phyloP scores from a whole-genome alignment of 495 filamentous ascomycete species.

The Aspergillus avenaceus region DNA sequence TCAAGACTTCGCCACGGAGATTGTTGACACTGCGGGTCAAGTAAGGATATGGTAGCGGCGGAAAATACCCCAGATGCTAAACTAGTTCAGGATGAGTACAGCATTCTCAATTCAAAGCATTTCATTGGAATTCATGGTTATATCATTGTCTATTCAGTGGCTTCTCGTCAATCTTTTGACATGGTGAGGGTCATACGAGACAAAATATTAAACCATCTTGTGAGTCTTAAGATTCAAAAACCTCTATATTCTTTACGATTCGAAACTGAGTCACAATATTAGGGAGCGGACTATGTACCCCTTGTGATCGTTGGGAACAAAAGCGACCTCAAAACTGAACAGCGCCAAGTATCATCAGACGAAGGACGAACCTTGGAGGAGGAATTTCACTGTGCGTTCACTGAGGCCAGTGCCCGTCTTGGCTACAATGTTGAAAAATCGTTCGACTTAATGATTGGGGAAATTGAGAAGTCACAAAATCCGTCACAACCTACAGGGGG shows the following conservation, averaged over 20 bases:
- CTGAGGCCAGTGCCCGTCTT: slow-evolving; percentile 89
- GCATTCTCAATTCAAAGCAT: slow-evolving; percentile 95
- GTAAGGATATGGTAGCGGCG: slow-evolving; percentile 44
- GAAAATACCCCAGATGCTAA: slow-evolving; percentile 12
- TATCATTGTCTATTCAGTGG: slow-evolving; percentile 95
- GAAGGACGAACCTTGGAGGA: slow-evolving; percentile 77
- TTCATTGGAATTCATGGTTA: slow-evolving; percentile 99
- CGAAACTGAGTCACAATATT: not conserved
- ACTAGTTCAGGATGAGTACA: slow-evolving; percentile 81
- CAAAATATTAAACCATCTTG: slow-evolving; percentile 95
- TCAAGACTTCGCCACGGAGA: slow-evolving; percentile 93
- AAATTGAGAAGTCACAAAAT: slow-evolving; percentile 94
- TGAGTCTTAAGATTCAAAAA: slow-evolving; percentile 38
- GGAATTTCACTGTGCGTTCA: slow-evolving; percentile 88
- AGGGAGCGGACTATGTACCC: slow-evolving; percentile 92
- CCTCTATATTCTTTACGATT: not conserved
- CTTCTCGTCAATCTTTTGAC: slow-evolving; percentile 89
- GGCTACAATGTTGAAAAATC: slow-evolving; percentile 90
- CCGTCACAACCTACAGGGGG: slow-evolving; percentile 75
- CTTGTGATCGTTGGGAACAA: slow-evolving; percentile 97
- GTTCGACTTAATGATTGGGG: slow-evolving; percentile 90
- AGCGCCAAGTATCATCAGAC: slow-evolving; percentile 83
- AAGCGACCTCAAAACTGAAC: slow-evolving; percentile 85
- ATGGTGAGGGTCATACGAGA: slow-evolving; percentile 94
- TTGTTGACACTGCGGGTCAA: slow-evolving; percentile 97